A percentile compares a stretch with the other conserved stretches of the same genome.
These are phyloP conservation scores for Tetrahymena malaccensis DNA, from an alignment of 73 alveolate genomes.

Conservation along the genomic window DNA sequence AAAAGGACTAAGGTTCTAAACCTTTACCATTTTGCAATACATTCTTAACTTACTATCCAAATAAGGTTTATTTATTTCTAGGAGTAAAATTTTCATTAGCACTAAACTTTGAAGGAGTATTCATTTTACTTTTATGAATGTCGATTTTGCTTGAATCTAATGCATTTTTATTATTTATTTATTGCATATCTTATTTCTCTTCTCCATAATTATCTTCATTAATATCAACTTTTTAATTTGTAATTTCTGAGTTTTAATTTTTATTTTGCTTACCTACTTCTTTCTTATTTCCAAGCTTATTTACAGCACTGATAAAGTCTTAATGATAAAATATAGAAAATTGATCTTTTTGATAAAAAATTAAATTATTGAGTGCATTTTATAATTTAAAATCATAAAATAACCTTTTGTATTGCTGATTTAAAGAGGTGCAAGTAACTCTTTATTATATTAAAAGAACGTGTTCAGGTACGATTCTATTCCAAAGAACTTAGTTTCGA, in stretches of 20 bases:
- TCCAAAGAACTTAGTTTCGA: not conserved
- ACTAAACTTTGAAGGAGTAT: not conserved
- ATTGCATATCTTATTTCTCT: not conserved
- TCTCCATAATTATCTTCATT: not conserved
- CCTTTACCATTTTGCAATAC: not conserved
- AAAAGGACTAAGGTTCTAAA: not conserved
- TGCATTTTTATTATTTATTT: not conserved
- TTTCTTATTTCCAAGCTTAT: not conserved
- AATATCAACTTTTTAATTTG: not conserved
- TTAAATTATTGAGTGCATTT: not conserved
- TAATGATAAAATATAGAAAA: not conserved
- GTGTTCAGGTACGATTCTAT: not conserved
- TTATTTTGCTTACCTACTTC: not conserved
- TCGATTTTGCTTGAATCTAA: not conserved
- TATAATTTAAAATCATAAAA: not conserved
- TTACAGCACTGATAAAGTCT: not conserved
- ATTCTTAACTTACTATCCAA: not conserved
- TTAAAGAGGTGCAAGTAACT: not conserved
- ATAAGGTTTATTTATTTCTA: not conserved
- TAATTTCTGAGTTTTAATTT: not conserved
- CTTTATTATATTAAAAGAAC: not conserved
- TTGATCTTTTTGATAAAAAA: not conserved
- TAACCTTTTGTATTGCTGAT: not conserved
- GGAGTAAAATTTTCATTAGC: not conserved
- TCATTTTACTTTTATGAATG: not conserved